Evolutionary conservation across 225 moss, liverwort and hornwort species (phyloP), one percentile per base, ranked within the genome.

Genomic region (Pseudisothecium myosuroides): DNA sequence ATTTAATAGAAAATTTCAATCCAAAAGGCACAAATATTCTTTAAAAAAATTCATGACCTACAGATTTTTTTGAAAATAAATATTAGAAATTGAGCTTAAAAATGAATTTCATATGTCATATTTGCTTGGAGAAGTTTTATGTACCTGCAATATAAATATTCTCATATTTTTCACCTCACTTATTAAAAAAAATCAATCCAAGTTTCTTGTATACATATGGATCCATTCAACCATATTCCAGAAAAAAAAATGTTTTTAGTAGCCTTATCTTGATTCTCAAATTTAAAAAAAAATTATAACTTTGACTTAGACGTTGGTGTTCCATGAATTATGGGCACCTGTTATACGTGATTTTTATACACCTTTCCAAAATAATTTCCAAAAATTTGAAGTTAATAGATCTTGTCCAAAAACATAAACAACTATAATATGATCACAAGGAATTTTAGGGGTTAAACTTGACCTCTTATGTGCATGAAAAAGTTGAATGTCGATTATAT

Each of bases 381-480:
- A 2, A n/a, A 39, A 39, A 39, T 39, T 39, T 24, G 31, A 31
- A 63, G 31, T 16, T 4, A 31, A 5, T 31, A 63, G 63, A 63
- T 63, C 16, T 63, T 64, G 32, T 9, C 1, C 17, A 2, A 32
- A 28, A 64, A 13, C 18, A 65, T 65, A 9, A 17, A 34, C 2
- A 8, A 34, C 3, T 7, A n/a, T 23, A 12, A 68, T 13, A 13
- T 68, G 6, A 12, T 22, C 1, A n/a, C 12, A 68, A 68, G 7
- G 7, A 68, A n/a, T 23, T 68, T 24, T 14, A 69, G 24, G 4
- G 14, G 2, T 7, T 23, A 68, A 68, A 22, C 4, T 2, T 68
- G 21, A 12, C 13, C 1, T 5, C 10, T 3, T 36, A 34, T 18
- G 19, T 1, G 6, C 10, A 68, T 39, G 0, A 3, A 0, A 68